Percentiles rank a stretch among this genome's conserved stretches.
Evolutionary conservation across 176 grass and related monocot species (phyloP).

Genomic region (Triticum turgidum): DNA sequence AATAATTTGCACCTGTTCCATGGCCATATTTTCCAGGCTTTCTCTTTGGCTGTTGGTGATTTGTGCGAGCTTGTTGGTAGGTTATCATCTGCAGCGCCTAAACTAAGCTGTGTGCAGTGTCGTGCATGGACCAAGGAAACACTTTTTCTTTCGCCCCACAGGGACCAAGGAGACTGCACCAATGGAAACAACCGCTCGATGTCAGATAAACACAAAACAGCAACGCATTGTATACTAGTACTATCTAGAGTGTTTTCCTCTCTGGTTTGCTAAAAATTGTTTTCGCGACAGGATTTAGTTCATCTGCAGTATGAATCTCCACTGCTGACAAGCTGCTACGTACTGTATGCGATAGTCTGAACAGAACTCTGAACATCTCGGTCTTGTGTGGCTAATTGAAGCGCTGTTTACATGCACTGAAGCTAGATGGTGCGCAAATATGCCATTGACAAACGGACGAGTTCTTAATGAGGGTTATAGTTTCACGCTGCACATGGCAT

Average conservation of each 20-base stretch:
- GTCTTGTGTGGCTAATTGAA: neutral
- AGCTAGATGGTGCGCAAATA: neutral
- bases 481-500: neutral
- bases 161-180: neutral
- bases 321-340: neutral
- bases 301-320: neutral
- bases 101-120: neutral
- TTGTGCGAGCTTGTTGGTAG: neutral
- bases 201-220: neutral
- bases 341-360: neutral
- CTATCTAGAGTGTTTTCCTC: neutral
- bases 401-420: neutral
- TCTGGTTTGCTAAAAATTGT: neutral
- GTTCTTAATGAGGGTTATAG: neutral
- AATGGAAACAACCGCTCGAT: neutral
- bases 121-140: neutral
- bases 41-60: neutral
- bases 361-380: neutral
- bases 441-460: neutral
- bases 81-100: neutral
- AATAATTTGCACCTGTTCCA: conserved; percentile 8
- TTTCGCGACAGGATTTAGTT: neutral
- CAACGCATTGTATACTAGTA: neutral
- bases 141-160: neutral
- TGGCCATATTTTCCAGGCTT: neutral